Evolutionary conservation across 345 rosid species (phyloP).

Genomic region (Barbarea vulgaris): DNA sequence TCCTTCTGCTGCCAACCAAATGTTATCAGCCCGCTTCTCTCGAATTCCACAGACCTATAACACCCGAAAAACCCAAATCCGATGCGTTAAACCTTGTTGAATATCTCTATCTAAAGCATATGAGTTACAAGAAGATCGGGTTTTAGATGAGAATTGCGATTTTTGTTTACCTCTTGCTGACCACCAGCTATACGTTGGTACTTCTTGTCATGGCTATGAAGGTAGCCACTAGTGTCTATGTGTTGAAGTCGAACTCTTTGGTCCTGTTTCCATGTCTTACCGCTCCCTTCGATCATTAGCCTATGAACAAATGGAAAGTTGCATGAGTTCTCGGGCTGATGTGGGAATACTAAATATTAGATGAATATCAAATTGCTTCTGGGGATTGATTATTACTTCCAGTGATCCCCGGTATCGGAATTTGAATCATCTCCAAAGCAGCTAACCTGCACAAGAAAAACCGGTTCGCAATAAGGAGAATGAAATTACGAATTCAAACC

Average conservation of each 20-base stretch:
- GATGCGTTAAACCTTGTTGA: background rate
- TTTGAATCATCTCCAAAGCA: conserved; percentile 94
- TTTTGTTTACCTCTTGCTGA: conserved; percentile 86
- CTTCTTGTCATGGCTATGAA: conserved; percentile 97
- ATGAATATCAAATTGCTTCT: conserved; percentile 17
- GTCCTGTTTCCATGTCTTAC: conserved; percentile 93
- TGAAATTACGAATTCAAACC: background rate
- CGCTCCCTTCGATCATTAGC: conserved; percentile 87
- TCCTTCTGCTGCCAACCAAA: conserved; percentile 99
- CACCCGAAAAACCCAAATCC: background rate
- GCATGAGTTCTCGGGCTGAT: conserved; percentile 19
- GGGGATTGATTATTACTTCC: conserved; percentile 66
- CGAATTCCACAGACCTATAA: conserved; percentile 79
- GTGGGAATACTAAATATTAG: background rate
- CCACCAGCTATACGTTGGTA: conserved; percentile 98
- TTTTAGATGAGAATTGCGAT: background rate
- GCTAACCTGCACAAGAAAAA: conserved; percentile 64
- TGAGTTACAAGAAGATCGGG: background rate
- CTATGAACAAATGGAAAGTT: conserved; percentile 42
- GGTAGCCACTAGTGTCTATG: conserved; percentile 89
- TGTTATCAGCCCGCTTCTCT: conserved; percentile 82
- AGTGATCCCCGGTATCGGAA: conserved; percentile 94
- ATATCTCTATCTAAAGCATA: background rate
- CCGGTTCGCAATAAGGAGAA: background rate
- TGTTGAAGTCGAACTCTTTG: conserved; percentile 93